These are phyloP conservation scores for Dianthus caryophyllus DNA, from an alignment of 148 eudicot species.

Conservation along the genomic window DNA sequence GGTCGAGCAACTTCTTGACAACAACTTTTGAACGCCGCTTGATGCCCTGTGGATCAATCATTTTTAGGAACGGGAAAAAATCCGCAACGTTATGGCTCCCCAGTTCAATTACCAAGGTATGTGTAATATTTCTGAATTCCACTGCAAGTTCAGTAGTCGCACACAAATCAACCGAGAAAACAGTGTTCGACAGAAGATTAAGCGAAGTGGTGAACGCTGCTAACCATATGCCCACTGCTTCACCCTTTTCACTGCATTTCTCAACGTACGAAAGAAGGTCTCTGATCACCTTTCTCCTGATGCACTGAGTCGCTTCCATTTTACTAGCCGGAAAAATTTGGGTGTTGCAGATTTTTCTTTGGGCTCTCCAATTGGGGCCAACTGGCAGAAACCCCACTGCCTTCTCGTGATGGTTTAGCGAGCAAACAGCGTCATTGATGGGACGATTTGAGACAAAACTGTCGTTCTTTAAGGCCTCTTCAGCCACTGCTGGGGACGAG, in stretches of 20 bases:
- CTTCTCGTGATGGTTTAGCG: slow-evolving; percentile 26
- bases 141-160: slow-evolving; percentile 27
- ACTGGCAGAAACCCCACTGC: slow-evolving; percentile 43
- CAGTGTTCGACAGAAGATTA: slow-evolving; percentile 38
- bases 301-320: slow-evolving; percentile 30
- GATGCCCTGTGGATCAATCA: slow-evolving; percentile 37
- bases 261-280: slow-evolving; percentile 29
- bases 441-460: slow-evolving; percentile 28
- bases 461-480: slow-evolving; percentile 43
- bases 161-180: slow-evolving; percentile 41
- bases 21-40: slow-evolving; percentile 15
- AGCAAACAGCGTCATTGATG: slow-evolving; percentile 24
- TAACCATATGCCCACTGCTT: slow-evolving; percentile 35
- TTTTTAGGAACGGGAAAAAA: slow-evolving; percentile 33
- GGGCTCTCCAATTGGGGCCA: slow-evolving; percentile 30
- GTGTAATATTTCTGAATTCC: slow-evolving; percentile 31
- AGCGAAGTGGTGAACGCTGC: slow-evolving; percentile 36
- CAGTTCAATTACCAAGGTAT: slow-evolving; percentile 27
- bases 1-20: slow-evolving; percentile 13
- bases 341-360: slow-evolving; percentile 28
- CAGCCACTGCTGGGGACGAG: slow-evolving; percentile 15
- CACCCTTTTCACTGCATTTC: slow-evolving; percentile 14
- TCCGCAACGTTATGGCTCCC: slow-evolving; percentile 54
- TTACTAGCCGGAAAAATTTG: slow-evolving; percentile 24
- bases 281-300: slow-evolving; percentile 29